Conservation (phyloP, 169 alveolate species). For the Cryptosporidium bovis region DNA sequence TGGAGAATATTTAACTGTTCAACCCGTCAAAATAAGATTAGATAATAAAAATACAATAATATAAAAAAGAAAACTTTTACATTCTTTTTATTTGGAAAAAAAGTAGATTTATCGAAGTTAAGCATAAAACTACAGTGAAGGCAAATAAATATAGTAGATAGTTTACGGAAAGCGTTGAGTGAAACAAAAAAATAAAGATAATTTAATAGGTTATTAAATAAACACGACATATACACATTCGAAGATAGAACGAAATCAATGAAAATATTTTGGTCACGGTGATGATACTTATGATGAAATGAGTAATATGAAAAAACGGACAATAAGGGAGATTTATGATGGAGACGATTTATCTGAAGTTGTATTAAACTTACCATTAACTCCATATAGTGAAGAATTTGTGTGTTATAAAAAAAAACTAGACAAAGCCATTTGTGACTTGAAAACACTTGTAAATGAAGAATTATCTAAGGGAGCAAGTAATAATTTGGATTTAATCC, state of each 20-base stretch:
- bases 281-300: constrained; percentile 9
- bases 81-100: no score
- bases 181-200: no score
- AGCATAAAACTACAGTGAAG: no score
- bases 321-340: constrained; percentile 27
- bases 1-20: no score
- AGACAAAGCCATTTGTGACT: constrained; percentile 54
- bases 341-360: constrained; percentile 43
- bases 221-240: no score
- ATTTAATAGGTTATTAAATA: no score
- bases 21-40: no score
- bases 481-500: background rate
- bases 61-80: no score
- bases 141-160: no score
- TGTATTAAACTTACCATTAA: constrained; percentile 35
- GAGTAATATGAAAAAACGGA: constrained; percentile 43
- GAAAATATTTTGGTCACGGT: background rate
- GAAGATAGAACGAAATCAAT: background rate
- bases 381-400: constrained; percentile 65
- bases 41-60: no score
- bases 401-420: constrained; percentile 25
- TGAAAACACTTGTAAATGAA: constrained; percentile 10
- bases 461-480: constrained; percentile 10
- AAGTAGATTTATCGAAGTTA: no score
- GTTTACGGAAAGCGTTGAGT: no score